phyloP scores from a whole-genome alignment of 306 rosid genomes.

The Casuarina cunninghamiana region DNA sequence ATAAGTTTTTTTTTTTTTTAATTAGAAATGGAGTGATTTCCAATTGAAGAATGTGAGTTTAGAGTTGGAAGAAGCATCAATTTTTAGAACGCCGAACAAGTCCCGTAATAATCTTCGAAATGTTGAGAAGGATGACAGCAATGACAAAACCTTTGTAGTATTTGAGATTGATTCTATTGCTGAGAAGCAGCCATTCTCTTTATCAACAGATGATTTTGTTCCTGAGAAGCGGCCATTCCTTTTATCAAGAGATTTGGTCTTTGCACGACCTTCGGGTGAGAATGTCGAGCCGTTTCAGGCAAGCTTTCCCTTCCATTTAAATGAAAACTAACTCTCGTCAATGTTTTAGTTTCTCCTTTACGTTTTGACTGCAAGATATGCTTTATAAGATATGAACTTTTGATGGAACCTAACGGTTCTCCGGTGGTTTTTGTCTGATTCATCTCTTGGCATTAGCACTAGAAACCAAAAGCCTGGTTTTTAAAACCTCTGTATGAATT shows the following conservation, averaged over 20 bases:
- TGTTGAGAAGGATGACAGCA: neutral
- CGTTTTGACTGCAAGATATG: no score
- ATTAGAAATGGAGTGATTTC: slow-evolving; percentile 17
- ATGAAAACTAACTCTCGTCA: no score
- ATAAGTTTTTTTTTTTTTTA: neutral
- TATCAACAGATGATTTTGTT: neutral
- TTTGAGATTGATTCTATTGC: slow-evolving; percentile 12
- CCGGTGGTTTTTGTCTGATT: no score
- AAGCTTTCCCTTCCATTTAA: neutral
- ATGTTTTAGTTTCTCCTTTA: neutral
- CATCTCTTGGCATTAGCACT: no score
- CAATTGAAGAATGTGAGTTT: slow-evolving; percentile 22
- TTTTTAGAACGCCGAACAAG: neutral
- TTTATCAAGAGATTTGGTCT: slow-evolving; percentile 34
- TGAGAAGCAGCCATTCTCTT: no score
- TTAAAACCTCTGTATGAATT: neutral
- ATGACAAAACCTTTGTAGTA: neutral
- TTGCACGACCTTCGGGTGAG: slow-evolving; percentile 15
- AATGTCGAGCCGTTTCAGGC: slow-evolving; percentile 24
- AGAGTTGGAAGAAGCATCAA: slow-evolving; percentile 5
- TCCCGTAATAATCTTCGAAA: neutral
- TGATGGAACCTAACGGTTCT: no score
- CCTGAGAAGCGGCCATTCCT: slow-evolving; percentile 24
- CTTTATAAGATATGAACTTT: no score
- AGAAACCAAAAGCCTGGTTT: no score